Base-by-base conservation (phyloP, 306 rosid species). In the Urtica urens region DNA sequence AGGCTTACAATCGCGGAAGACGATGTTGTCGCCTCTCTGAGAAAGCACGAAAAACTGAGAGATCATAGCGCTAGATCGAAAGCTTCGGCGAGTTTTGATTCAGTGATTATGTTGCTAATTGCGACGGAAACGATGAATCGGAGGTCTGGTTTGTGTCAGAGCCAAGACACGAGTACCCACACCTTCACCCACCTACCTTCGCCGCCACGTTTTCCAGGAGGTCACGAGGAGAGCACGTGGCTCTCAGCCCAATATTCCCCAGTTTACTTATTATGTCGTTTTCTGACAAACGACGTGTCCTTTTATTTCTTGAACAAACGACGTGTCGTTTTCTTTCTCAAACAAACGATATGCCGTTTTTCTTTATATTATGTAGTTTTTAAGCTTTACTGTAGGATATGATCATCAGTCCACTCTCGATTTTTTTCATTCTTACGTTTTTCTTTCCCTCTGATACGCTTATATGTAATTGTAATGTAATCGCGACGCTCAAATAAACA, bases 21-120 rank as follows among this genome's bases (percentile, higher is more conserved):
- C 94, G 77, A 90, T 75, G 69, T 71, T 79, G 23, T 90, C 95
- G 65, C 95, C 95, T 73, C 93, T 75, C 73, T 72, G 97, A 2
- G 95, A 90, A 10, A 90, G 94, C 48, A 90, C 93, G 64, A 88
- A 88, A 60, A 84, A 84, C 80, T 84, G 97, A 19, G 93, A 90
- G 33, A 90, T 90, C 95, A 90, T 80, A 50, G 58, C 43, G 10
- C 3, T 16, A 12, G 2, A 15, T 34, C 24, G 23, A 31, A 7
- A 47, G 13, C 2, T 19, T 16, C 51, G 5, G 1, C 46, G 22
- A 40, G 10, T 15, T 8, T 40, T 35, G 40, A 35, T 43, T 23
- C 18, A 17, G 23, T 20, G 24, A 11, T 10, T 16, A 23, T 10
- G 30, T 55, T 51, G 35, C 46, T 33, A 49, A 17, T 46, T 17